phyloP scores from a whole-genome alignment of 768 basidiomycete genomes.

The Chlorophyllum brunneum region DNA sequence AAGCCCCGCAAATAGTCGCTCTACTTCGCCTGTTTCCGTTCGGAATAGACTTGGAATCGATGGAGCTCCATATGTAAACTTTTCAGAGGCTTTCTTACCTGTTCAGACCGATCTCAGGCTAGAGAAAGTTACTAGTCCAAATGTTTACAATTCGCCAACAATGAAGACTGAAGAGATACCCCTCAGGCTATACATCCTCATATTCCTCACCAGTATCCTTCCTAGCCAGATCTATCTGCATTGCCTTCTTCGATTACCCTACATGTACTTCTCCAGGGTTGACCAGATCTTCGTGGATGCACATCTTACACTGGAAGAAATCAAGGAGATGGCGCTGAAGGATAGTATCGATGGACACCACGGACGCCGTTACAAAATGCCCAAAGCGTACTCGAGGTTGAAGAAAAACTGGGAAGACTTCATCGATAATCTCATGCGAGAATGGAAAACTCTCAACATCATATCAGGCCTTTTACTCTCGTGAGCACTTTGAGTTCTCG shows the following conservation, averaged over 20 bases:
- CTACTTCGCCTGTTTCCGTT: neutral
- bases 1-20: neutral
- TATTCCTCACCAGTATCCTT: conserved; percentile 25
- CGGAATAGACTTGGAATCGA: too few relatives aligned
- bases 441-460: conserved; percentile 16
- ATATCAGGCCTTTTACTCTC: conserved; percentile 14
- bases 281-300: conserved; percentile 62
- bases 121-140: neutral
- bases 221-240: conserved; percentile 29
- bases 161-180: neutral
- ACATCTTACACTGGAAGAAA: conserved; percentile 53
- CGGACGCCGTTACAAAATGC: conserved; percentile 10
- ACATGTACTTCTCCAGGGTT: conserved; percentile 67
- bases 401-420: conserved; percentile 16
- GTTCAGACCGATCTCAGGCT: too few relatives aligned
- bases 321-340: conserved; percentile 40
- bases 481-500: neutral
- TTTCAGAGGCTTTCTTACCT: too few relatives aligned
- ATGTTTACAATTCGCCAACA: conserved; percentile 10
- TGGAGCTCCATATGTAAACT: too few relatives aligned
- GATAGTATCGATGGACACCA: conserved; percentile 14
- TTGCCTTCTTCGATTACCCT: conserved; percentile 53
- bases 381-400: conserved; percentile 17
- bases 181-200: neutral
- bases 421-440: conserved; percentile 15